Base-by-base conservation (phyloP, 1,139 yeast species). In the Ogataea hybrid region DNA sequence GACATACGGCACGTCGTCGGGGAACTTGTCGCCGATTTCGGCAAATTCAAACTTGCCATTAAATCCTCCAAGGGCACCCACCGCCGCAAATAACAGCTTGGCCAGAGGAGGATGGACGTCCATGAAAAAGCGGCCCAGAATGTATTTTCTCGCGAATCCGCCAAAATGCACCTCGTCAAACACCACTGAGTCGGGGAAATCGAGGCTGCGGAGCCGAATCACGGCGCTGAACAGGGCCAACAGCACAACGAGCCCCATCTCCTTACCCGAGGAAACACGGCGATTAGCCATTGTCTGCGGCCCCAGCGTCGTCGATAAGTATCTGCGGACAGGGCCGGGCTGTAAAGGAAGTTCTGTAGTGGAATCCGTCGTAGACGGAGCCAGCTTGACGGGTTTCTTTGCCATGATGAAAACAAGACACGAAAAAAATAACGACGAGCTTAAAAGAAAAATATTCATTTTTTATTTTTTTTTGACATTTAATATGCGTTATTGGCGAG, bases 41-140 rank as follows among this genome's bases (percentile, higher is more conserved):
- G 75, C 77, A 61, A 89, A 88, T 44, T 69, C 74, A 58, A 87
- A 87, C 54, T 78, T 80, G 38, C 95, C 95, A 39, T 75, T 75
- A 65, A 81, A 88, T 0, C 95, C 95, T 39, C 84, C 88, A 23
- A 84, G 50, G 35, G 75, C 65, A 1, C 79, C 90, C 35, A 86
- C 79, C 31, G 84, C 87, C 2, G 95, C 96, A 65, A 77, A 85
- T 44, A 89, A 66, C 86, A 89, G 80, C 65, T 88, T 88, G 37
- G 96, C 95, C 58, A 88, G 73, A 4, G 97, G 97, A 21, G 97
- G 97, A 63, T 89, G 96, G 42, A 88, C 96, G 65, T 89, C 96
- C 86, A 89, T 83, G 67, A 89, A 88, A 65, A 74, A 86, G 16
- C 66, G 67, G 29, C 92, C 89, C 50, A 72, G 68, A 48, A 86